Conservation (phyloP, 176 grass and related monocot species). For the Oryza glaberrima region DNA sequence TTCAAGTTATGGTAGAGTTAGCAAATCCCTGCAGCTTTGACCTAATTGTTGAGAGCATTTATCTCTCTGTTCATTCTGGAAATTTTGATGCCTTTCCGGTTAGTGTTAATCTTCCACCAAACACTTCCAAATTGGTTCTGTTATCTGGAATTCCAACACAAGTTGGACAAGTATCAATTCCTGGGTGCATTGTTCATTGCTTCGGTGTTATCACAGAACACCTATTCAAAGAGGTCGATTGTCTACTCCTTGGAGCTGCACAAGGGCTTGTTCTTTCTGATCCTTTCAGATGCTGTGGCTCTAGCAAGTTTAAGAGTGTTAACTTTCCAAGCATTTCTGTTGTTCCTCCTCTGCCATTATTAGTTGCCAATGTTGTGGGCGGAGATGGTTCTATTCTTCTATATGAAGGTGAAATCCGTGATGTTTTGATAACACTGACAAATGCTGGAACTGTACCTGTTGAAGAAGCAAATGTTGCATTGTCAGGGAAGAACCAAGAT, state of each 20-base stretch:
- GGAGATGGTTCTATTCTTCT: slow-evolving; percentile 90
- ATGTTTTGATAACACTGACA: slow-evolving; percentile 84
- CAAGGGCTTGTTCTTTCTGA: slow-evolving; percentile 99
- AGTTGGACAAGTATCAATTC: slow-evolving; percentile 81
- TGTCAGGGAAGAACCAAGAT: slow-evolving; percentile 95
- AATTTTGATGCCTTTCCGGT: slow-evolving; percentile 99
- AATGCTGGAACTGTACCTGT: slow-evolving; percentile 92
- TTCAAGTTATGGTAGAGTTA: slow-evolving; percentile 98
- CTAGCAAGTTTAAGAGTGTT: slow-evolving; percentile 82
- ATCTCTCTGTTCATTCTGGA: slow-evolving; percentile 95
- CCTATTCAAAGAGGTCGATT: slow-evolving; percentile 96
- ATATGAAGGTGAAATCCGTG: slow-evolving; percentile 99
- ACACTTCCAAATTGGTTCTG: slow-evolving; percentile 89
- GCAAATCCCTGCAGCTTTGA: slow-evolving; percentile 99
- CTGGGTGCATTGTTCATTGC: slow-evolving; percentile 98
- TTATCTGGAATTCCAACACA: slow-evolving; percentile 95
- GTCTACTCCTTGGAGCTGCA: slow-evolving; percentile 88
- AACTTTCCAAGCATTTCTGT: slow-evolving; percentile 77
- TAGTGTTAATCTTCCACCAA: slow-evolving; percentile 82
- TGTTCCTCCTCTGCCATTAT: slow-evolving; percentile 77
- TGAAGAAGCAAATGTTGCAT: slow-evolving; percentile 93
- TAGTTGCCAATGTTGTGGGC: slow-evolving; percentile 90
- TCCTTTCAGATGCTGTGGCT: slow-evolving; percentile 98
- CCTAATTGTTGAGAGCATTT: slow-evolving; percentile 91
- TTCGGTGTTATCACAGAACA: slow-evolving; percentile 99